Evolutionary conservation across 306 rosid species (phyloP), one percentile per base, ranked within the genome.

Genomic region (Castanea mollissima): DNA sequence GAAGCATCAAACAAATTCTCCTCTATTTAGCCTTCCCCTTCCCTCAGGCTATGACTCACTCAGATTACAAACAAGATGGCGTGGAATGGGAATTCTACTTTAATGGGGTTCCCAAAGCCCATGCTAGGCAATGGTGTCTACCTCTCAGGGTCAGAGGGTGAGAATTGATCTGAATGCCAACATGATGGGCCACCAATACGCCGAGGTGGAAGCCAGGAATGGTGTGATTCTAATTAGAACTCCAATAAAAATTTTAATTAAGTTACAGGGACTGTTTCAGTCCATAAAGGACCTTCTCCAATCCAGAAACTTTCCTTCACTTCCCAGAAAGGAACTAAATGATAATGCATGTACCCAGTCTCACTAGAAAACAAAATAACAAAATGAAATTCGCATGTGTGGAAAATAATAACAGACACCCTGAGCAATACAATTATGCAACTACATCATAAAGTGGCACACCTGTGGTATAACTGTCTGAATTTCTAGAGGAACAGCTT

Each of bases 381-480:
- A 59, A 59, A 15, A 60, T 3, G 0, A 18, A 63, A 5, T 13
- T 13, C 3, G 20, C 31, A 63, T 8, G 4, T 67, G 23, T 16
- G 38, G 8, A 32, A 64, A 8, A 64, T 2, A 38, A 44, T 70
- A 70, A 6, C 32, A 44, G 52, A 15, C 21, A 58, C 67, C 56
- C 29, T 15, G 46, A 76, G 29, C 65, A 32, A 52, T 34, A 69
- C 16, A 69, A 13, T 8, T 13, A 34, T 20, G 19, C n/a, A 44
- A 56, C 35, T 64, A 18, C 55, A 64, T 55, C 13, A 18, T 73
- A 62, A 29, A 57, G 35, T 23, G 55, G 58, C 83, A 78, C 51
- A 94, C 97, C 97, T 95, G 99, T 76, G 98, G 97, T 86, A 95
- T 83, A 52, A 89, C 62, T 25, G 93, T 86, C 83, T 95, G 99